Percentiles rank a stretch among this genome's conserved stretches.
Evolutionary conservation across 768 basidiomycete genomes (phyloP).

Genomic region (Obba rivulosa): DNA sequence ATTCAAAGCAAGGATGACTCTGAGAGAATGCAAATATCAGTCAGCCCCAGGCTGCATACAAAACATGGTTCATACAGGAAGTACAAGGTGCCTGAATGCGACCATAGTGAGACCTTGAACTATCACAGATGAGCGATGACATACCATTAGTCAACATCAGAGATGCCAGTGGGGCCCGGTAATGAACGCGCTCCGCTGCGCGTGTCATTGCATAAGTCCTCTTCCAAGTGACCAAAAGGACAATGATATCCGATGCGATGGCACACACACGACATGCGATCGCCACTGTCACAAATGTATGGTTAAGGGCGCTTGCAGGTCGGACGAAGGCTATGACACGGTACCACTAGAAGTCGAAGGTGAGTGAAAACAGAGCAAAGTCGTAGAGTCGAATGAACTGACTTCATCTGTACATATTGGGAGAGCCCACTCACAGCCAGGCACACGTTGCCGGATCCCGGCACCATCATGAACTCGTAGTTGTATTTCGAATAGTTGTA

Average conservation of each 20-base stretch:
- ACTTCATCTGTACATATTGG: no score
- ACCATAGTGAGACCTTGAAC: not conserved
- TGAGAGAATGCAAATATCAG: not conserved
- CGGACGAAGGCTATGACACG: no score
- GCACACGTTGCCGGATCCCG: no score
- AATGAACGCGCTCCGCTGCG: not conserved
- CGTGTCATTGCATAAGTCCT: not conserved
- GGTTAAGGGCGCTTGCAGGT: no score
- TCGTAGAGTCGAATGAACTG: no score
- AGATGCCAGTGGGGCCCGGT: not conserved
- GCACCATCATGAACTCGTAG: no score
- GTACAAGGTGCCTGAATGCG: not conserved
- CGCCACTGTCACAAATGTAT: not conserved
- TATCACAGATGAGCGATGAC: not conserved
- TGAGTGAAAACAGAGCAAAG: no score
- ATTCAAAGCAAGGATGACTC: not conserved
- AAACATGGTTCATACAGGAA: not conserved
- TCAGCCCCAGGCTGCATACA: not conserved
- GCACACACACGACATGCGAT: not conserved
- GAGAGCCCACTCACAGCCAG: no score
- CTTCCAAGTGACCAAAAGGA: not conserved
- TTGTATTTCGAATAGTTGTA: no score
- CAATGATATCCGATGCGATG: not conserved
- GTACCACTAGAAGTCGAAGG: no score
- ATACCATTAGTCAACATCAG: slow-evolving; percentile 1